Conservation (phyloP, 257 asterid species). For the Scutellaria minor region DNA sequence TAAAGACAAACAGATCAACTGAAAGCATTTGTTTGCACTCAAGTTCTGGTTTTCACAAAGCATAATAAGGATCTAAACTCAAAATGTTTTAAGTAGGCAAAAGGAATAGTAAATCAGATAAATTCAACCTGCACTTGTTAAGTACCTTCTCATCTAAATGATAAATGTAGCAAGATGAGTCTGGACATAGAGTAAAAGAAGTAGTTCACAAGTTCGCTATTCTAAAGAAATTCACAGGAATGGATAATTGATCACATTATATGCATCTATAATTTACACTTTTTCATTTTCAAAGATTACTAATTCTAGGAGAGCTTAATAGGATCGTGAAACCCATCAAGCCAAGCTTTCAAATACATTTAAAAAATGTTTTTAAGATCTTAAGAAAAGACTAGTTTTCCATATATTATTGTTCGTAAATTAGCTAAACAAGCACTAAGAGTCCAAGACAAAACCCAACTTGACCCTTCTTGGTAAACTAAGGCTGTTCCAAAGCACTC, state of each 20-base stretch:
- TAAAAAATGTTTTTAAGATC: background rate
- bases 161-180: background rate
- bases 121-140: constrained; percentile 8
- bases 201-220: background rate
- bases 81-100: background rate
- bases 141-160: constrained; percentile 7
- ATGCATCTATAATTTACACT: background rate
- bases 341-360: background rate
- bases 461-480: constrained; percentile 1
- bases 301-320: background rate
- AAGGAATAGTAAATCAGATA: constrained; percentile 10
- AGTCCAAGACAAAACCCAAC: background rate
- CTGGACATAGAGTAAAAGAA: background rate
- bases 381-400: background rate
- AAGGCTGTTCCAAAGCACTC: constrained; percentile 14
- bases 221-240: background rate
- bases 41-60: background rate
- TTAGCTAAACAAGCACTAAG: constrained; percentile 15
- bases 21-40: background rate
- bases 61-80: background rate
- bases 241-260: background rate
- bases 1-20: background rate
- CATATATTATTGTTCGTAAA: background rate
- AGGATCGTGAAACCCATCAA: constrained; percentile 6
- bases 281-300: background rate